Evolutionary conservation across 2,329 filamentous ascomycete species (phyloP).

Genomic region (Ophidiomyces ophidiicola): DNA sequence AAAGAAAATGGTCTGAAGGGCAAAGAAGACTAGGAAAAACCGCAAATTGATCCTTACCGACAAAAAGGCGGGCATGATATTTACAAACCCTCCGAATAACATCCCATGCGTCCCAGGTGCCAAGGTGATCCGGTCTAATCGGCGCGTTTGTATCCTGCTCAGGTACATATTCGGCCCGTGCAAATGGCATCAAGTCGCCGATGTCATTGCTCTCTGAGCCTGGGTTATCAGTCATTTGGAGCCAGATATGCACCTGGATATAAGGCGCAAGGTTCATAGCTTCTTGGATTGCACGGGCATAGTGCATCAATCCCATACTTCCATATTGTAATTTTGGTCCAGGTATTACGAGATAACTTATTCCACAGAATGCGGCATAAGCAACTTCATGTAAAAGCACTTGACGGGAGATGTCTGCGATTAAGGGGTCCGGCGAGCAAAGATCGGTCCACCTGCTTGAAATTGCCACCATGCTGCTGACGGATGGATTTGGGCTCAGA

Average conservation of each 20-base stretch:
- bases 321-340: constrained; percentile 58
- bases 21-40: neutral
- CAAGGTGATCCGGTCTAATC: constrained; percentile 56
- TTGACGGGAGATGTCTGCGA: constrained; percentile 78
- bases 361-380: constrained; percentile 90
- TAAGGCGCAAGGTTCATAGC: constrained; percentile 62
- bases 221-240: constrained; percentile 71
- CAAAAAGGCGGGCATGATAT: constrained; percentile 66
- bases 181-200: constrained; percentile 34
- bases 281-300: constrained; percentile 72
- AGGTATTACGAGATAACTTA: constrained; percentile 68
- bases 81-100: constrained; percentile 71
- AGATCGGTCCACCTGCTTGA: constrained; percentile 91
- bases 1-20: neutral
- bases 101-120: constrained; percentile 90
- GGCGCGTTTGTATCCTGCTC: constrained; percentile 23
- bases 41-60: constrained; percentile 53
- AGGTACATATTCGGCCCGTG: constrained; percentile 30
- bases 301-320: constrained; percentile 51
- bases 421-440: constrained; percentile 65
- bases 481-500: constrained; percentile 68
- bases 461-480: constrained; percentile 63
- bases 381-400: constrained; percentile 82
- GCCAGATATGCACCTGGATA: constrained; percentile 65
- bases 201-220: constrained; percentile 40